Evolutionary conservation across 441 rosid species (phyloP), one percentile per base, ranked within the genome.

Genomic region (Codiaeum variegatum): DNA sequence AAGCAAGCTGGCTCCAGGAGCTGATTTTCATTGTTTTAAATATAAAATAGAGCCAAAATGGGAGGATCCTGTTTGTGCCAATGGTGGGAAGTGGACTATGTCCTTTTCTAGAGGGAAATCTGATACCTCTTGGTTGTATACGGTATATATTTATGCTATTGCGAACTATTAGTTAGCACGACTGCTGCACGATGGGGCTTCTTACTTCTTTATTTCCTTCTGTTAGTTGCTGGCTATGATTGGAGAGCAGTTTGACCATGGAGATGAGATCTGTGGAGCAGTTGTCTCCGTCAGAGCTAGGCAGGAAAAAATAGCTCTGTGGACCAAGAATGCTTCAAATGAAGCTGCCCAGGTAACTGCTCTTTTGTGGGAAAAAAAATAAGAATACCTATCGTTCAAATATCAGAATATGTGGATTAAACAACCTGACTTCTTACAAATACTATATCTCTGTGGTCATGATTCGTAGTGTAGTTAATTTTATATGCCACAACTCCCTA

Each of bases 1-100:
- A 21, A 87, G 97, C 81, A 91, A 86, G 82, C 80, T 95, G 79
- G 75, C 82, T 23, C 73, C 1, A 1, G 90, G 91, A 74, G 91
- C 95, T 26, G 97, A 89, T 58, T 88, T 91, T 19, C 82, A 95
- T 71, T 95, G 99, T 80, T 95, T 93, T 93, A 93, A 93, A 59
- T 10, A 88, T 77, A 84, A 88, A 19, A 90, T 93, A 24, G 95
- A 95, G 75, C 98, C 99, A 16, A 93, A 90, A 56, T 93, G 98
- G 98, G 98, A 95, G 83, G 98, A 92, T 71, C 97, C 99, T 36
- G 82, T 91, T 58, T 95, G 97, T 76, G 89, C 93, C 29, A 87
- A 92, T 52, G 99, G 99, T 62, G 98, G 99, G 75, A 95, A 88
- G 77, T 95, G 99, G 99, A 88, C 91, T 29, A 78, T 86, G 70